Percentiles rank a stretch among this genome's conserved stretches.
Conservation (phyloP, 345 rosid species). For the Angophora floribunda region DNA sequence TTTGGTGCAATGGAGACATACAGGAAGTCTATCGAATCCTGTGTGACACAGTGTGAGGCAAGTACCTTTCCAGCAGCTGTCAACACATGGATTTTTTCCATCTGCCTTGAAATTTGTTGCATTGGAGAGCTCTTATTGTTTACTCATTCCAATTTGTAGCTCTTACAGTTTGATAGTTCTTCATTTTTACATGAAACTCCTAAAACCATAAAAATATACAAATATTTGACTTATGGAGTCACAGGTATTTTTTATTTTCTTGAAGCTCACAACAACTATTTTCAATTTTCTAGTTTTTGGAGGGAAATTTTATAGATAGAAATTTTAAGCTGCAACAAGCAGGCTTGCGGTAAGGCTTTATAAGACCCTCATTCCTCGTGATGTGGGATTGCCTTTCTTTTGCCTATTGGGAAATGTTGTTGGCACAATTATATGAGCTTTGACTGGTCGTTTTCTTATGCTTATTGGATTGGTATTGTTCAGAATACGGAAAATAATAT, state of each 20-base stretch:
- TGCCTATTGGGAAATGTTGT: background rate
- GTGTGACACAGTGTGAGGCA: constrained; percentile 53
- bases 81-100: background rate
- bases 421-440: background rate
- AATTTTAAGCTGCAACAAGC: background rate
- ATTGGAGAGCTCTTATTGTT: background rate
- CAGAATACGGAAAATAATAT: constrained; percentile 66
- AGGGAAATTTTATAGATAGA: background rate
- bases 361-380: background rate
- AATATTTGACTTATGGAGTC: background rate
- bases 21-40: constrained; percentile 70
- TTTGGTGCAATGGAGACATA: constrained; percentile 77
- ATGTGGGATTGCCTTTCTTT: background rate
- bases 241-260: background rate
- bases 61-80: background rate
- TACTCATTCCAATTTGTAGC: background rate
- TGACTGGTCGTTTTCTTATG: background rate
- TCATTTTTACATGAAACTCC: background rate
- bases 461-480: background rate
- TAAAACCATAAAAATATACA: background rate
- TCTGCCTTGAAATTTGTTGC: background rate
- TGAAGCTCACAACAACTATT: background rate
- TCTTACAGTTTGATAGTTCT: background rate
- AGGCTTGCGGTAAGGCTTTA: background rate
- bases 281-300: background rate